Percentiles rank a stretch among this genome's conserved stretches.
Evolutionary conservation across 768 basidiomycete species (phyloP).

Genomic region (Tulasnella sp.): DNA sequence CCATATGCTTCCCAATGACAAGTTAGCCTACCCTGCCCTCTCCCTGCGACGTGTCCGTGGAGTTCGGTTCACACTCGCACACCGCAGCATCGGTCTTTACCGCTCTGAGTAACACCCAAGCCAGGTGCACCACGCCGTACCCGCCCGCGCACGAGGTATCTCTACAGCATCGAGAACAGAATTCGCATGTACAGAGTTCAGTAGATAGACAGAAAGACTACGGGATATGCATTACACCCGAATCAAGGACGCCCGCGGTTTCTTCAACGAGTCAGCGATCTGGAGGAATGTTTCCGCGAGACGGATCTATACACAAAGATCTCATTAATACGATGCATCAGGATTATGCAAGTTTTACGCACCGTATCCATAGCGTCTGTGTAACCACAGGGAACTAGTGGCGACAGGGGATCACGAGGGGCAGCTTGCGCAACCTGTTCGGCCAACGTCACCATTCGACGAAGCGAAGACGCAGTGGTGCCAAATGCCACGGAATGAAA

Average conservation of each 20-base stretch:
- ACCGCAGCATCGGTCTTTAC: too few relatives aligned
- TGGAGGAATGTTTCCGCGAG: constrained; percentile 47
- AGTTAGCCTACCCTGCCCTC: too few relatives aligned
- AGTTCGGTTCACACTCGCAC: too few relatives aligned
- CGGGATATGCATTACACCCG: too few relatives aligned
- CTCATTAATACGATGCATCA: constrained; percentile 19
- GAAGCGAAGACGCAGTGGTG: constrained; percentile 26
- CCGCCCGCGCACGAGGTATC: too few relatives aligned
- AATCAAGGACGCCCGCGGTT: constrained; percentile 34
- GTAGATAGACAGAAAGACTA: too few relatives aligned
- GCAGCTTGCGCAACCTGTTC: constrained; percentile 35
- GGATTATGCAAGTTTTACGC: constrained; percentile 24
- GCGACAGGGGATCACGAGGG: constrained; percentile 31
- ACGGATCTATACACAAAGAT: constrained; percentile 31
- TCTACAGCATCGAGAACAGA: too few relatives aligned
- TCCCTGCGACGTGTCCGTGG: too few relatives aligned
- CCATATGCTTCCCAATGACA: too few relatives aligned
- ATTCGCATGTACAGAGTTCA: too few relatives aligned
- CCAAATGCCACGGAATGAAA: constrained; percentile 52
- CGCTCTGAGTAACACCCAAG: too few relatives aligned
- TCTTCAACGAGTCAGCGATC: constrained; percentile 45
- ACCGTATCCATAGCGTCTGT: constrained; percentile 42
- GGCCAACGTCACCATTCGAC: constrained; percentile 43
- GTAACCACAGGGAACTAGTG: constrained; percentile 35
- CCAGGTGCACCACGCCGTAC: too few relatives aligned